Base-by-base conservation (phyloP, 139 green algal genomes). In the Micractinium sp. region DNA sequence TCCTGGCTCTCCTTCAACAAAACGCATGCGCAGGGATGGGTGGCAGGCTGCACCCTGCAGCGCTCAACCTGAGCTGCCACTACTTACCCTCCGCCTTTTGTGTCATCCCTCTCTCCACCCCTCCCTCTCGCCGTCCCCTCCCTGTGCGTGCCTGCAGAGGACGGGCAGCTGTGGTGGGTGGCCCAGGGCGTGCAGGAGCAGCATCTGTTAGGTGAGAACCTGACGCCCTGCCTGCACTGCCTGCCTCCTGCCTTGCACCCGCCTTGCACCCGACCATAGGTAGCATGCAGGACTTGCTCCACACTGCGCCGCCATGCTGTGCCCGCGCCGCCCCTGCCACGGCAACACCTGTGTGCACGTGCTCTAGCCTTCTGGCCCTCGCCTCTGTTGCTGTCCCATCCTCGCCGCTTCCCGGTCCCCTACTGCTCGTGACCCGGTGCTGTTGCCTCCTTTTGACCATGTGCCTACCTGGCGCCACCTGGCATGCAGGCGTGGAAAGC, bases 121-220 rank as follows among this genome's bases (percentile, higher is more conserved):
- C 71, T 39, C 27, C 71, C 71, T 15, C 29, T 22, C 29, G 36
- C 7, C 9, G 19, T 33, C 67, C 31, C 67, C 25, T 7, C 31
- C 73, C 7, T 31, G n/a, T 53, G n/a, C 73, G 5, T 39, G 14
- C 38, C 14, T 84, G 85, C 53, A 76, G n/a, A 60, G 19, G 27
- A 73, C 1, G 81, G 81, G 41, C 76, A 79, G 81, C 85, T 82
- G 85, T 90, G 87, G 87, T 90, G 79, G 67, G 81, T 81, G 67
- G 81, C 69, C 13, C 18, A 36, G 19, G 87, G 77, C 12, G 79
- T 90, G 19, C n/a, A 7, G 13, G 81, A 85, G 53, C 41, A 84
- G 23, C n/a, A 87, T 5, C 33, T 90, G 66, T 25, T 86, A 60
- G 69, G 80, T 87, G 38, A 66, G 83, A 35, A 33, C 7, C 74